Conservation (phyloP, 768 basidiomycete genomes). For the Macrolepiota dolichaula region DNA sequence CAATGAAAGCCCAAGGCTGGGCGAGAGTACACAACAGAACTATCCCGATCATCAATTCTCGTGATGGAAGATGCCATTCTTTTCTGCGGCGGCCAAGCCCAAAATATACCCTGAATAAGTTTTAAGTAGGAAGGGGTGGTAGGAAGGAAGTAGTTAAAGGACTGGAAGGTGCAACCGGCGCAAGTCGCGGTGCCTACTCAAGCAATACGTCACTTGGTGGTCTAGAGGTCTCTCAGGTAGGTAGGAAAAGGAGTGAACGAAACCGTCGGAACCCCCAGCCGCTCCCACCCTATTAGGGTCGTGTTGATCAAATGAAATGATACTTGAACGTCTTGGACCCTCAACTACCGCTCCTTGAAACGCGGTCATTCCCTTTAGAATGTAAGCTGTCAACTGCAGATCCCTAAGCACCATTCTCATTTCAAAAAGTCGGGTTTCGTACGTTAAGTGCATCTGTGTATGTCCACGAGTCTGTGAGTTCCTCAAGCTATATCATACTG, state of each 20-base stretch:
- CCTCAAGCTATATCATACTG: too few species aligned
- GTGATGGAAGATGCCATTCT: background rate
- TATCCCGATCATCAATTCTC: conserved; percentile 7
- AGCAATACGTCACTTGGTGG: background rate
- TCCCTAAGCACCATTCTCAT: too few species aligned
- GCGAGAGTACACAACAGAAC: background rate
- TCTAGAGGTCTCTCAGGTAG: background rate
- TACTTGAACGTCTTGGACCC: too few species aligned
- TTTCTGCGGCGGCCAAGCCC: background rate
- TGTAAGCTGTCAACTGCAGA: too few species aligned
- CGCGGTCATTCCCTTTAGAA: too few species aligned
- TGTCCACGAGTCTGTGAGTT: too few species aligned
- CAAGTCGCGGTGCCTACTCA: background rate
- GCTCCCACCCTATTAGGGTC: background rate
- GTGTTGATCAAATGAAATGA: background rate
- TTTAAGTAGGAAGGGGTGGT: background rate
- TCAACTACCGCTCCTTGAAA: too few species aligned
- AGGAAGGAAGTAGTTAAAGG: background rate
- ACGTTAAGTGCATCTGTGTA: too few species aligned
- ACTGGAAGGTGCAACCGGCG: conserved; percentile 1
- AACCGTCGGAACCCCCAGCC: background rate
- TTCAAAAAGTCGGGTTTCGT: too few species aligned
- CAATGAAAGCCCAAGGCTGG: background rate
- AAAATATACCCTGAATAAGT: background rate
- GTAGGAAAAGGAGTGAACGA: background rate